Conservation (phyloP, 1,284 basidiomycete genomes). For the Meripilus lineatus region DNA sequence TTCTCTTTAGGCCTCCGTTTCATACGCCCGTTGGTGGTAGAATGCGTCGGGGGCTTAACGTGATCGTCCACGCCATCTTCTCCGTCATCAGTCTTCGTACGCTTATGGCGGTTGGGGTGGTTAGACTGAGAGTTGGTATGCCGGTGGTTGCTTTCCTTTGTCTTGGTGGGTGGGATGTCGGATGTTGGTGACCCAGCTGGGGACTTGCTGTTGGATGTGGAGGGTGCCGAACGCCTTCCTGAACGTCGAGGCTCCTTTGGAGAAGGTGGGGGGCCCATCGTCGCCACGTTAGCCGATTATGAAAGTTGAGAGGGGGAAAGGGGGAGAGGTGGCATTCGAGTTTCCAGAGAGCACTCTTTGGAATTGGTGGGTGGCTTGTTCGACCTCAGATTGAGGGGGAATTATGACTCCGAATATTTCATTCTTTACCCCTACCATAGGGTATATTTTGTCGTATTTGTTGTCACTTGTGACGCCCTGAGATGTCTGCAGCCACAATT, state of each 20-base stretch:
- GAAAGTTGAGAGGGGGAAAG: too few species aligned
- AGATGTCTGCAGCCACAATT: too few species aligned
- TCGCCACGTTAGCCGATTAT: slow-evolving; percentile 29
- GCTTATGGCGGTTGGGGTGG: slow-evolving; percentile 47
- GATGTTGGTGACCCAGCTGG: slow-evolving; percentile 60
- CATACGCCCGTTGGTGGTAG: slow-evolving; percentile 36
- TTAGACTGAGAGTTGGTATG: slow-evolving; percentile 39
- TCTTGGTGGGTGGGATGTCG: slow-evolving; percentile 40
- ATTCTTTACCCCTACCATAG: too few species aligned
- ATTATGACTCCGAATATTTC: too few species aligned
- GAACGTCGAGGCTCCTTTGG: slow-evolving; percentile 73
- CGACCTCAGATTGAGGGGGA: too few species aligned
- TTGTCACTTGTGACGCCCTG: too few species aligned
- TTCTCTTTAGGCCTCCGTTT: slow-evolving; percentile 59
- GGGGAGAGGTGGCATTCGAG: too few species aligned
- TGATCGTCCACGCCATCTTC: slow-evolving; percentile 56
- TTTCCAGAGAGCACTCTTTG: too few species aligned
- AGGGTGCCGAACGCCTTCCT: slow-evolving; percentile 63
- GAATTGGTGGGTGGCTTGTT: too few species aligned
- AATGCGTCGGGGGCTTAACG: slow-evolving; percentile 39
- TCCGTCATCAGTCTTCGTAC: slow-evolving; percentile 66
- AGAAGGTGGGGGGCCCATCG: slow-evolving; percentile 72
- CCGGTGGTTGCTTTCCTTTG: slow-evolving; percentile 37
- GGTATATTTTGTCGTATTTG: too few species aligned
- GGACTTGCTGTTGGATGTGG: slow-evolving; percentile 65